Evolutionary conservation across 495 filamentous ascomycete species (phyloP), one percentile per base, ranked within the genome.

Genomic region (Lasiosphaeria miniovina): DNA sequence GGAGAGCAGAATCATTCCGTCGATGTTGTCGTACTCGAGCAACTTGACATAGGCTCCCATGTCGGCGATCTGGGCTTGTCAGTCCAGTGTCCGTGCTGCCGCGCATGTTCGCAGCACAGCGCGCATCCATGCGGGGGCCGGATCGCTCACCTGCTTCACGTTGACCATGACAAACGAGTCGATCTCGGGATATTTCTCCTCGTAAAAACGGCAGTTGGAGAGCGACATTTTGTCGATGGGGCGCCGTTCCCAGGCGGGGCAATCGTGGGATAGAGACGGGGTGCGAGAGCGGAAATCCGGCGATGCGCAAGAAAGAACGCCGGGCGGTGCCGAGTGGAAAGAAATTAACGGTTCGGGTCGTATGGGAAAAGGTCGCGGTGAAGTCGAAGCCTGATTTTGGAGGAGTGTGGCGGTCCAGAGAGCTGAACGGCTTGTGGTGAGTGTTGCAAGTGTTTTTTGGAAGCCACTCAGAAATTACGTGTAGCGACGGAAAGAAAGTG

Each of bases 31-130:
- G 75, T 98, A 98, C 79, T 98, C 94, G 66, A 98, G 87, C 34
- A 98, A 86, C 79, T 98, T 98, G 70, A 98, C 94, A 72, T 98
- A 98, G 65, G 94, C 94, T 65, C 94, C 94, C 94, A 98, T 98
- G 74, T 98, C 94, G 72, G 94, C 94, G 72, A 98, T 98, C 91
- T 96, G 68, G 45, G 60, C 36, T 17, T 55, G 38, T 43, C 54
- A 4, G 43, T 59, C 66, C 63, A 67, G 65, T 36, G 38, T 52
- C 10, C 32, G 4, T 45, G 55, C 38, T 33, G 45, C 46, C 54
- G 54, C 61, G 49, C 15, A 24, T 24, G 24, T 24, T 24, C 24
- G 24, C 24, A 24, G 24, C 24, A 24, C 41, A 31, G 15, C 12
- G 8, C 8, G 4, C 11, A 35, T 12, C 51, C 4, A 45, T 4